Evolutionary conservation across 1,284 basidiomycete genomes (phyloP), one percentile per base, ranked within the genome.

Genomic region (Paramarasmius palmivorus): DNA sequence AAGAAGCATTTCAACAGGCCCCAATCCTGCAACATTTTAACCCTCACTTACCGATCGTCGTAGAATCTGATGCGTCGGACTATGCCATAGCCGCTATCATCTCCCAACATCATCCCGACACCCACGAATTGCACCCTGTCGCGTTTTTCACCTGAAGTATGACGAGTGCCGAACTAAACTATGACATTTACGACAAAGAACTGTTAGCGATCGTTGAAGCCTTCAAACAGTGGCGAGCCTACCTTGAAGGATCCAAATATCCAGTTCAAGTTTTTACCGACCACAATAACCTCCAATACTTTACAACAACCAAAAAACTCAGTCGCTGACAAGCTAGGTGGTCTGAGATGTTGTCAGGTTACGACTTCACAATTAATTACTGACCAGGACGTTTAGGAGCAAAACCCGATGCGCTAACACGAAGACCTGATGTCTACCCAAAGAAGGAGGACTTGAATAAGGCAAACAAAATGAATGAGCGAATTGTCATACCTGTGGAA

Each of bases 41-140:
- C 47, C 56, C 58, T 2, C 52, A 57, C 55, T 3, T 76, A 74
- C 63, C 58, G 75, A 6, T 71, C 73, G 19, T 67, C 75, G 35
- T 63, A 63, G 15, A 40, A 2, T 56, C 54, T 8, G 57, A 59
- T 26, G 52, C 58, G 7, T 55, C 54, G 19, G 54, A 60, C 34
- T 58, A 49, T 53, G 56, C 53, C 15, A 26, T 53, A 6, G 44
- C 50, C 7, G 52, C 49, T 36, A 36, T 36, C n/a, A 9, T 36
- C 10, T 36, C 35, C 9, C 35, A 36, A 36, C 35, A 9, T n/a
- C 35, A 36, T 36, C 35, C 35, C 35, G 35, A 36, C 35, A 9
- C 35, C 9, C 35, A 9, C 9, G 35, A 36, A 9, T n/a, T 36
- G 9, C 35, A 36, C 35, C 35, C n/a, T 9, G 35, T 36, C 35